These are phyloP conservation scores for Phytophthora uliginosa DNA, from an alignment of 352 stramenopile genomes.

Conservation along the genomic window DNA sequence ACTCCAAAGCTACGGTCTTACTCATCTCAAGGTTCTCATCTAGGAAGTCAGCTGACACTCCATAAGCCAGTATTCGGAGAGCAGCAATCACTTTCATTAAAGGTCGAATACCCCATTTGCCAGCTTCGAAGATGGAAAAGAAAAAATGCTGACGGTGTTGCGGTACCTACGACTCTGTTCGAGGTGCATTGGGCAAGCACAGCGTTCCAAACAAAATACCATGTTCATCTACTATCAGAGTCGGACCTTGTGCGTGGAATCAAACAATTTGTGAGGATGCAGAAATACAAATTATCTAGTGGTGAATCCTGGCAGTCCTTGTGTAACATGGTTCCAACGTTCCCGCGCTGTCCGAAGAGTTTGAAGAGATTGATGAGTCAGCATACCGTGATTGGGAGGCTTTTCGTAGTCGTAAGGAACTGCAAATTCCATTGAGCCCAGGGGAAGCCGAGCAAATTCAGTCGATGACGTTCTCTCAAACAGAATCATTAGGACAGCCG, in stretches of 20 bases:
- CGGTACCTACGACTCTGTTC: not conserved
- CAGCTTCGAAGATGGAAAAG: no score
- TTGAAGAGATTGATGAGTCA: not conserved
- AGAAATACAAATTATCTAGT: not conserved
- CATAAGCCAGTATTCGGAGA: not conserved
- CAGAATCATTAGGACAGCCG: not conserved
- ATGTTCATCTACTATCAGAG: not conserved
- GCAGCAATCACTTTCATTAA: not conserved
- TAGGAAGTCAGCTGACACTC: not conserved
- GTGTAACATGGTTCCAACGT: not conserved
- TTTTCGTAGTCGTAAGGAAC: not conserved
- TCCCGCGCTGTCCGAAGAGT: not conserved
- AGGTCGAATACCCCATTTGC: not conserved
- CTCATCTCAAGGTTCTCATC: constrained; percentile 5
- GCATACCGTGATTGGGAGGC: not conserved
- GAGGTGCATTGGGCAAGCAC: not conserved
- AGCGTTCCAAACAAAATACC: not conserved
- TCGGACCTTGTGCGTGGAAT: not conserved
- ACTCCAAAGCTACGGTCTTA: not conserved
- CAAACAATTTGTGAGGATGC: not conserved
- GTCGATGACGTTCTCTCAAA: not conserved
- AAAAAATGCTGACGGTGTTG: no score
- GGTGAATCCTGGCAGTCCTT: not conserved
- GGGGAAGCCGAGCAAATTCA: not conserved
- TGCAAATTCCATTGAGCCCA: not conserved